Conservation (phyloP, 257 asterid species). For the Cruciata laevipes region DNA sequence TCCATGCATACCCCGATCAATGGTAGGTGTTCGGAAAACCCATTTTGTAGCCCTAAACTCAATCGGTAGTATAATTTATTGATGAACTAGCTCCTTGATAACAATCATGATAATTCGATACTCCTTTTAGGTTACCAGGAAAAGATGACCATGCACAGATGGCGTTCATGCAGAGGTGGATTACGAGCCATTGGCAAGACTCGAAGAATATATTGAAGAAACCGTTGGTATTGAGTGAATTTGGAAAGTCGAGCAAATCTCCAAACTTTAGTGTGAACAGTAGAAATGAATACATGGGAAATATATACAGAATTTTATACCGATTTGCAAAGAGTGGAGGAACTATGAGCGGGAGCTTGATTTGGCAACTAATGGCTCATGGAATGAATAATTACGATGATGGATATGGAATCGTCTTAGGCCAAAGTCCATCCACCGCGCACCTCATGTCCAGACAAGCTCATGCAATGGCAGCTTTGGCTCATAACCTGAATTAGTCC, state of each 20-base stretch:
- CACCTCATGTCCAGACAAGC: constrained; percentile 48
- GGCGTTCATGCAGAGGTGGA: constrained; percentile 67
- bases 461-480: constrained; percentile 46
- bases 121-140: constrained; percentile 40
- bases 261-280: constrained; percentile 29
- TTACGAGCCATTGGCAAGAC: constrained; percentile 54
- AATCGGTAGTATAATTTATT: no score
- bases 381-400: constrained; percentile 58
- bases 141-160: constrained; percentile 45
- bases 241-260: constrained; percentile 61
- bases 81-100: constrained; percentile 46
- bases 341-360: constrained; percentile 65
- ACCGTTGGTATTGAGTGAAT: constrained; percentile 59
- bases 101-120: not conserved
- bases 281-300: constrained; percentile 44
- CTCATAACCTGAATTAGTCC: constrained; percentile 7
- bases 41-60: not conserved
- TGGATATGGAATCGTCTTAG: constrained; percentile 50
- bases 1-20: constrained; percentile 57
- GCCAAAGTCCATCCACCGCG: constrained; percentile 48
- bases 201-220: constrained; percentile 45
- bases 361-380: constrained; percentile 68
- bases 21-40: constrained; percentile 17
- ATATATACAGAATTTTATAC: constrained; percentile 40
- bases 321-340: constrained; percentile 54